Conservation (phyloP, 208 protist genomes). For the Leishmania aethiopica region DNA sequence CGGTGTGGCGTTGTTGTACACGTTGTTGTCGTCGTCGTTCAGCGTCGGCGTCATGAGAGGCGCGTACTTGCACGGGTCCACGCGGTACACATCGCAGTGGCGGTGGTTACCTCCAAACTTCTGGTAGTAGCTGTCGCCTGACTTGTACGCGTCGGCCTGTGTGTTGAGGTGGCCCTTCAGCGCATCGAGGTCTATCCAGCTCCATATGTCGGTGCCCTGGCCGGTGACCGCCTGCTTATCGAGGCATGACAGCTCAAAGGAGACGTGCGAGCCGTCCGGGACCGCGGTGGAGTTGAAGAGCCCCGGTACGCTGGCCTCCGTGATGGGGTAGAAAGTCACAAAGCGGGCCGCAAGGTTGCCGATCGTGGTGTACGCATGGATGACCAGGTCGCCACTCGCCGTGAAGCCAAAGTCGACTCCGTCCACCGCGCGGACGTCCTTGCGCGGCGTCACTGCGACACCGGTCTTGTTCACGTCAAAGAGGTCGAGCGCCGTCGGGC, state of each 20-base stretch:
- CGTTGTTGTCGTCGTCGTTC: conserved; percentile 26
- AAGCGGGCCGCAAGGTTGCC: conserved; percentile 84
- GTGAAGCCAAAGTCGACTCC: conserved; percentile 70
- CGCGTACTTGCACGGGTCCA: conserved; percentile 80
- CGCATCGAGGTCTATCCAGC: conserved; percentile 39
- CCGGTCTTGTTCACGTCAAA: conserved; percentile 48
- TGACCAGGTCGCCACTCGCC: conserved; percentile 50
- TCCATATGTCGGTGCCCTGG: conserved; percentile 57
- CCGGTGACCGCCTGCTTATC: conserved; percentile 64
- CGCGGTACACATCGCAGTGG: conserved; percentile 79
- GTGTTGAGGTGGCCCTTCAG: conserved; percentile 61
- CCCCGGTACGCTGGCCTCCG: conserved; percentile 16
- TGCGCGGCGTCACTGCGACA: conserved; percentile 41
- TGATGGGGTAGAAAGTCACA: conserved; percentile 82
- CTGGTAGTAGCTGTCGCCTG: conserved; percentile 89
- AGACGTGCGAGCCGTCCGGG: conserved; percentile 49
- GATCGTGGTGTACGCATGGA: conserved; percentile 75
- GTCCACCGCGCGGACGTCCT: conserved; percentile 53
- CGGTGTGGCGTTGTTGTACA: conserved; percentile 16
- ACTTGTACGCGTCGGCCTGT: conserved; percentile 51
- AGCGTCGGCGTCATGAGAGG: conserved; percentile 75
- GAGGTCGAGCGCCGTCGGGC: conserved; percentile 21
- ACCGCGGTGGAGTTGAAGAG: conserved; percentile 45
- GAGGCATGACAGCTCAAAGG: conserved; percentile 80
- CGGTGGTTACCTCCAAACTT: conserved; percentile 90